These are phyloP conservation scores for Acmispon strigosus DNA, from an alignment of 306 rosid species.

Conservation along the genomic window DNA sequence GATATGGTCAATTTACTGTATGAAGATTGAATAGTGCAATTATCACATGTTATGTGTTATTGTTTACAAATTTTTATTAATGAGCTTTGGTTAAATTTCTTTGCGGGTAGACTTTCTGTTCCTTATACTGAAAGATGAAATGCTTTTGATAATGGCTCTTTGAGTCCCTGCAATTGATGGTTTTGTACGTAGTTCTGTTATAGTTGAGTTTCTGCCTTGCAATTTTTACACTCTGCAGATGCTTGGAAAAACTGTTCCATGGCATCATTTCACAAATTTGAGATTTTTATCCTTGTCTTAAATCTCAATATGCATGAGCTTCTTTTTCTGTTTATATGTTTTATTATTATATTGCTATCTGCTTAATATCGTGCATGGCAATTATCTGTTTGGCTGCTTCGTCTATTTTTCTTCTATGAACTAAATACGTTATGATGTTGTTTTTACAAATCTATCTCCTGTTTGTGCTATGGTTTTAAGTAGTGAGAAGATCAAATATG, in stretches of 20 bases:
- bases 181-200: background rate
- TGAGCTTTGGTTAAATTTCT: background rate
- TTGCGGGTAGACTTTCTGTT: background rate
- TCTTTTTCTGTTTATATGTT: background rate
- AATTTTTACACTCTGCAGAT: background rate
- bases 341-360: background rate
- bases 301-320: background rate
- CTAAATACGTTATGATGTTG: too few relatives aligned
- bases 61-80: too few relatives aligned
- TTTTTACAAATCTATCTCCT: too few relatives aligned
- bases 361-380: background rate
- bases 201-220: conserved; percentile 4
- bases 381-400: background rate
- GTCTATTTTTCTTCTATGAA: too few relatives aligned
- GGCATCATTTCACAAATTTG: background rate
- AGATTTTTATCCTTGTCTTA: background rate
- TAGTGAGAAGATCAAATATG: background rate
- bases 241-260: background rate
- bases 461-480: background rate
- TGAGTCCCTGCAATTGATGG: background rate
- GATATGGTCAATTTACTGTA: background rate
- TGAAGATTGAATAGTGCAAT: background rate
- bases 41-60: background rate
- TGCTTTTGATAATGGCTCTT: background rate
- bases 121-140: conserved; percentile 6